Conservation (phyloP, 1,139 yeast genomes). For the Pichia terricola region DNA sequence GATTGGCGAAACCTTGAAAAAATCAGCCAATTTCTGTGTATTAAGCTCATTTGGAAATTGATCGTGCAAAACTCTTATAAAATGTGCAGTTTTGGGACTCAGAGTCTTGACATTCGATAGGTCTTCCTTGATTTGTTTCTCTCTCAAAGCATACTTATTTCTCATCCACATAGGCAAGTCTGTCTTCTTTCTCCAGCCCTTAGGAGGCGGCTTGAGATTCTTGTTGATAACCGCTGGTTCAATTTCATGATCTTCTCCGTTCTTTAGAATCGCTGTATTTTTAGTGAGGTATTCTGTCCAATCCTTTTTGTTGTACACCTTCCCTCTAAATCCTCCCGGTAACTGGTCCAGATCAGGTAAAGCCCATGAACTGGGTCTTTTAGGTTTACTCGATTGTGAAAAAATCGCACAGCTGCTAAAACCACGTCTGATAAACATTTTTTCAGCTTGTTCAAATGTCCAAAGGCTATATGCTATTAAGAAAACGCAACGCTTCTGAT, state of each 20-base stretch:
- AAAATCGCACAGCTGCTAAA: too few relatives aligned
- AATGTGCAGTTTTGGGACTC: constrained; percentile 62
- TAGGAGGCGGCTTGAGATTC: constrained; percentile 26
- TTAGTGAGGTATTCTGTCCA: constrained; percentile 19
- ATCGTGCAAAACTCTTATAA: constrained; percentile 46
- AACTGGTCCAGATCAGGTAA: constrained; percentile 23
- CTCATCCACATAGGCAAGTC: constrained; percentile 55
- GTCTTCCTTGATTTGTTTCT: constrained; percentile 30
- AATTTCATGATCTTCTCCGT: constrained; percentile 4
- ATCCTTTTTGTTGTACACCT: constrained; percentile 22
- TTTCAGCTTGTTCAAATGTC: too few relatives aligned
- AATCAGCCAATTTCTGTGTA: constrained; percentile 50
- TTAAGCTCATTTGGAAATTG: constrained; percentile 45
- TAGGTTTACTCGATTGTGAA: neutral
- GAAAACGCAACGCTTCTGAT: too few relatives aligned
- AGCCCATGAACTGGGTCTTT: constrained; percentile 18
- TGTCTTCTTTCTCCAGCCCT: constrained; percentile 32
- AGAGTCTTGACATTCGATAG: constrained; percentile 37
- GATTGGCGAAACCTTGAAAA: constrained; percentile 71
- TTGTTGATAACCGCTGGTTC: neutral
- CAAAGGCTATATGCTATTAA: too few relatives aligned
- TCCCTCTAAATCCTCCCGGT: constrained; percentile 25
- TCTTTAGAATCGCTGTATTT: constrained; percentile 17
- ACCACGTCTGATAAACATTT: too few relatives aligned
- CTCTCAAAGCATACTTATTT: constrained; percentile 50